Base-by-base conservation (phyloP, 2,329 filamentous ascomycete genomes). In the Tolypocladium capitatum region DNA sequence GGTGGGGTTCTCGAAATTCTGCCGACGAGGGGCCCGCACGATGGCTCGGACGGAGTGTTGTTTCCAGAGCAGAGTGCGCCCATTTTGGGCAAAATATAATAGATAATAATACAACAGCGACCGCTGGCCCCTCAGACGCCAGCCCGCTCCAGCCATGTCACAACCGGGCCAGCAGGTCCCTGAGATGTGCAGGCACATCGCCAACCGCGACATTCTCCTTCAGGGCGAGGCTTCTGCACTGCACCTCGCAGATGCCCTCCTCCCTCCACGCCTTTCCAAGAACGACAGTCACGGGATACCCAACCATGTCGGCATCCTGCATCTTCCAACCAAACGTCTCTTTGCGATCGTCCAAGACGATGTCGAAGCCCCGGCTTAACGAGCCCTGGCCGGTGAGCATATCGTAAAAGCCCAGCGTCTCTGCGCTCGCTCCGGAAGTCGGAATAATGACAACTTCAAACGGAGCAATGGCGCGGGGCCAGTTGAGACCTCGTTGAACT, bases 391-490 rank as follows among this genome's bases (percentile, higher is more conserved):
- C 52, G 1, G 60, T 60, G 14, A 94, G 61, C 6, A 54, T 52
- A 58, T 91, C 84, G 53, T 87, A 87, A 5, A 94, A 69, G 5
- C 68, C 60, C 28, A 73, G 65, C 0, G 72, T 77, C 20, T 78
- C 73, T 14, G 68, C 58, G 51, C 71, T 65, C 45, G 69, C 53
- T 10, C 68, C 65, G 51, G 71, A 63, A 20, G 70, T 63, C 31
- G 78, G 65, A 5, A 95, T 67, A 2, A 96, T 68, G 11, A 83
- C 72, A 0, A 80, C 80, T 56, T 91, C 83, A 57, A 84, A 97
- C 0, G 92, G 92, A 2, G 92, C 87, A 53, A 97, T 89, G 10
- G 72, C 80, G 6, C 82, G 73, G 1, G 92, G 92, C 92, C 92
- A 98, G 57, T 87, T 88, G 8, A 97, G 72, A 0, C 89, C 92